Evolutionary conservation across 116 monocot genomes (phyloP).

Genomic region (Dioscorea cayenensis): DNA sequence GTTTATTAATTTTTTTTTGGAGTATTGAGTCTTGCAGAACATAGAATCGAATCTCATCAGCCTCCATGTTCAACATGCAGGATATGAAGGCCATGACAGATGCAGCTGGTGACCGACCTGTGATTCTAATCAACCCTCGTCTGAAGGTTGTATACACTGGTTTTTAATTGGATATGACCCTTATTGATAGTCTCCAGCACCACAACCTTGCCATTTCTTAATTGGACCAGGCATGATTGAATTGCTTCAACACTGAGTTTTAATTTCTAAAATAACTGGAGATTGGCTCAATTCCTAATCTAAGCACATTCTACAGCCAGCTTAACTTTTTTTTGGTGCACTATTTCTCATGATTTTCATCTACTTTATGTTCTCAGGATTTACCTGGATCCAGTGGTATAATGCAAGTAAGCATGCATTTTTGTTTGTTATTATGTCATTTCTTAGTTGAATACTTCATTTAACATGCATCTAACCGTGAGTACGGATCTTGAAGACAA

Average conservation of each 20-base stretch:
- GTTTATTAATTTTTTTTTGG: too few relatives aligned
- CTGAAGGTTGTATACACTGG: constrained; percentile 52
- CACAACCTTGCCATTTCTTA: background rate
- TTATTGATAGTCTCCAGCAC: background rate
- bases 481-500: constrained; percentile 44
- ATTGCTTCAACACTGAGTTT: background rate
- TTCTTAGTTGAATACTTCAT: background rate
- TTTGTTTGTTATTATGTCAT: background rate
- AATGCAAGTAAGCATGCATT: constrained; percentile 70
- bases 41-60: background rate
- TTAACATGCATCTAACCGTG: constrained; percentile 7
- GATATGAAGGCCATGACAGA: constrained; percentile 82
- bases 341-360: background rate
- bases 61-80: constrained; percentile 22
- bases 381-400: constrained; percentile 88
- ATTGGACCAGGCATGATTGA: background rate
- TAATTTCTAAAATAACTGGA: background rate
- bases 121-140: constrained; percentile 91
- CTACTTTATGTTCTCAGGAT: constrained; percentile 51
- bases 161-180: background rate
- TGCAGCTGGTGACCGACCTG: constrained; percentile 83
- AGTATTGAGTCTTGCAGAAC: too few relatives aligned
- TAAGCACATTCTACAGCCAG: background rate
- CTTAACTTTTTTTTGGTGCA: background rate
- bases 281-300: background rate